Evolutionary conservation across 345 rosid species (phyloP), one percentile per base, ranked within the genome.

Genomic region (Populus davidiana): DNA sequence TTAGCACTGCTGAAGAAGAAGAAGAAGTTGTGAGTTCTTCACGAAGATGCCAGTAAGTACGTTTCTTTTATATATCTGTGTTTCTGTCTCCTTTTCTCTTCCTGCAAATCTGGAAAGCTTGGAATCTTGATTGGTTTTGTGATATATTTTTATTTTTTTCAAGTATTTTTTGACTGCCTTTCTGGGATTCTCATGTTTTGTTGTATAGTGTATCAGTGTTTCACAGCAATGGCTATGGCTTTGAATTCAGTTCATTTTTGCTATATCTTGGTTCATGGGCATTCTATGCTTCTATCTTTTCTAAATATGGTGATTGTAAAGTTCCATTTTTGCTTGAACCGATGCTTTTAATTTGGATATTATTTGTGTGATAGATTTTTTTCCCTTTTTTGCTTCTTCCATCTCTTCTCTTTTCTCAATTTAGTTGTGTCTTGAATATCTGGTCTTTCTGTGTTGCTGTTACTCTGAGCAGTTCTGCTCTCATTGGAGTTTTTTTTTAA

Each of bases 11-110:
- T 21, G 50, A 36, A 31, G 35, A 50, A 47, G 61, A 54, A 54
- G 59, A 81, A 72, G 82, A 80, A 85, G 85, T 84, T 73, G 79
- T 84, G 85, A 87, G 63, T 63, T 44, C 87, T 78, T 41, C 86
- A 91, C 83, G 97, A 91, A 91, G 97, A 91, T 93, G 97, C 99
- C 93, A 91, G 99, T 95, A 95, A 95, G 99, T 95, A 95, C 93
- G 99, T 93, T 56, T 25, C 14, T 72, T 44, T 59, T 67, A 31
- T 39, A 25, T 21, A 68, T 81, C 77, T 79, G 79, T 80, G 85
- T 71, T 79, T 67, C 52, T 54, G 17, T 64, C 20, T 74, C n/a
- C 21, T 50, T 5, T 78, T 2, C 14, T 47, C 52, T 41, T 31
- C 50, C 71, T 38, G 73, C 69, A 81, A 86, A 81, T 83, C 82